Conservation (phyloP, 371 early-diverging fungal species). For the Mucor circinelloides region DNA sequence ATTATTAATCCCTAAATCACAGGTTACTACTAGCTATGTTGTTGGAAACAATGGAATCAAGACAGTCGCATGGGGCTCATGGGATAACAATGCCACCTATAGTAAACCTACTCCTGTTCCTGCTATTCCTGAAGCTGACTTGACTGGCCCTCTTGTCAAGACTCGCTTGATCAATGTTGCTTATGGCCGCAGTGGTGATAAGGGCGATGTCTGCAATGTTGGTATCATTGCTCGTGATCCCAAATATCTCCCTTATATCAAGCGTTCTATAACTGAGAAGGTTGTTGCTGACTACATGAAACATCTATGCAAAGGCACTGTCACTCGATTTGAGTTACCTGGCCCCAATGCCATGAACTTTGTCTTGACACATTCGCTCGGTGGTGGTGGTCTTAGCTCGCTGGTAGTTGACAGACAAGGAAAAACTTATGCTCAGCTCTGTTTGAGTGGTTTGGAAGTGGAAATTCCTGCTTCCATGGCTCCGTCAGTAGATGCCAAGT, state of each 20-base stretch:
- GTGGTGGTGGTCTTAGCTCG: constrained; percentile 75
- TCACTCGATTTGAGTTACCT: constrained; percentile 68
- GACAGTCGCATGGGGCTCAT: constrained; percentile 34
- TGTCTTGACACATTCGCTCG: constrained; percentile 68
- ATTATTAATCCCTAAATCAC: constrained; percentile 58
- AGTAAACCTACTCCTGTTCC: constrained; percentile 29
- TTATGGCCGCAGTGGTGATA: constrained; percentile 76
- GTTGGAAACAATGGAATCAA: constrained; percentile 41
- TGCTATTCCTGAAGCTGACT: constrained; percentile 28
- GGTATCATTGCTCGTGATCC: constrained; percentile 72
- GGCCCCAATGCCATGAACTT: constrained; percentile 71
- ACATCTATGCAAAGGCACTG: constrained; percentile 66
- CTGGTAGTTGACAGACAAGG: constrained; percentile 73
- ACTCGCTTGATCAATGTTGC: constrained; percentile 65
- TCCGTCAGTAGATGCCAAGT: constrained; percentile 33
- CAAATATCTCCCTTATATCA: constrained; percentile 56
- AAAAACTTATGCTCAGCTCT: constrained; percentile 74
- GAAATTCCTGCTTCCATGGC: constrained; percentile 59
- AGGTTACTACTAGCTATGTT: constrained; percentile 46
- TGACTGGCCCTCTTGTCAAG: constrained; percentile 32
- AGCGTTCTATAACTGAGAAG: constrained; percentile 40
- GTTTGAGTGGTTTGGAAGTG: constrained; percentile 58
- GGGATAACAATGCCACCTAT: constrained; percentile 28
- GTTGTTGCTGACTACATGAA: constrained; percentile 63
- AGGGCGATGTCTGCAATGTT: constrained; percentile 74